phyloP scores from a whole-genome alignment of 768 basidiomycete species.

The Amanita rubescens region DNA sequence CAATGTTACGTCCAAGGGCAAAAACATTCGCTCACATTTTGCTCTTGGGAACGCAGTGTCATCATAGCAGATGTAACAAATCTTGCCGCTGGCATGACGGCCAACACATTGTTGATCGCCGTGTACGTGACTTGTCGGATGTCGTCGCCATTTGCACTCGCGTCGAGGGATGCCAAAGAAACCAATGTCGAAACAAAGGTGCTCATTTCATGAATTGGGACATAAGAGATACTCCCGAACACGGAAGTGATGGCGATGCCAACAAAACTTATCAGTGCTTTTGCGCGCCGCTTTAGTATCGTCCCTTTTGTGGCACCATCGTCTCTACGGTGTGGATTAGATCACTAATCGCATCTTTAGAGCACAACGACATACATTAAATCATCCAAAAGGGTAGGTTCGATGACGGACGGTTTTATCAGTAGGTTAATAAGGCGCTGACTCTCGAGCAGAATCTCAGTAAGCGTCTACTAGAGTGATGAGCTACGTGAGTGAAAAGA shows the following conservation, averaged over 20 bases:
- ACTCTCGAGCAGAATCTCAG: constrained; percentile 61
- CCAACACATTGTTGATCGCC: constrained; percentile 47
- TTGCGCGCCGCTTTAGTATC: constrained; percentile 51
- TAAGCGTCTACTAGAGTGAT: constrained; percentile 40
- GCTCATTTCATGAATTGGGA: constrained; percentile 23
- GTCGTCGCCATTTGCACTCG: constrained; percentile 33
- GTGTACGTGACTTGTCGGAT: constrained; percentile 40
- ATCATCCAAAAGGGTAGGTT: constrained; percentile 48
- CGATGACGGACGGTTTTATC: constrained; percentile 27
- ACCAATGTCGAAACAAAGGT: constrained; percentile 44
- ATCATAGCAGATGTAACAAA: constrained; percentile 53
- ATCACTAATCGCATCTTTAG: background rate
- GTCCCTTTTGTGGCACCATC: constrained; percentile 47
- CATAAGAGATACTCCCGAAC: constrained; percentile 5
- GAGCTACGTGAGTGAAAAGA: background rate
- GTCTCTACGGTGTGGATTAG: constrained; percentile 31
- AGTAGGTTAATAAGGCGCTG: constrained; percentile 44
- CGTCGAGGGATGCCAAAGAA: constrained; percentile 29
- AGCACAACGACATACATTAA: constrained; percentile 35
- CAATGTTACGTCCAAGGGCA: background rate
- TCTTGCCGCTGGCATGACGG: constrained; percentile 59
- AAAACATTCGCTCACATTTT: constrained; percentile 32
- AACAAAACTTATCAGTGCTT: constrained; percentile 61
- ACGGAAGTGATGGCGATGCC: constrained; percentile 39
- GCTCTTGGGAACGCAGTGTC: constrained; percentile 49